Evolutionary conservation across 2,329 filamentous ascomycete genomes (phyloP), one percentile per base, ranked within the genome.

Genomic region (Beauveria sp.): DNA sequence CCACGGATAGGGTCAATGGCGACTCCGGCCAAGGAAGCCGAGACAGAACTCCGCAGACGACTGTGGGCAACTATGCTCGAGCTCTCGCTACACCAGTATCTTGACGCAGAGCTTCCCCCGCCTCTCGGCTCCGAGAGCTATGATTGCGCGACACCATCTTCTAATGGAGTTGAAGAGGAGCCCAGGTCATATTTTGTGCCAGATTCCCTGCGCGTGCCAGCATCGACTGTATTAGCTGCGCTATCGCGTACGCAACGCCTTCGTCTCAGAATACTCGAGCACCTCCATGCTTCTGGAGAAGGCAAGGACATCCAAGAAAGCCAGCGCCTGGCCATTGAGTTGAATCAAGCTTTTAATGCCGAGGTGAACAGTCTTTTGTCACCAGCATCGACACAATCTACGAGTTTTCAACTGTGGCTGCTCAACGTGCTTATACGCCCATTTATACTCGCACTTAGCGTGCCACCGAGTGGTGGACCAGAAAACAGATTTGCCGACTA

Each of bases 41-140:
- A 51, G 28, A 10, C 28, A n/a, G 80, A 83, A 66, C 72, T 81
- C 66, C 75, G 79, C 9, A 71, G 79, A 10, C 70, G 79, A 6
- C 65, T 82, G 3, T 82, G 79, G 80, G 75, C 76, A 18, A 79
- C 78, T 0, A 74, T 80, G 20, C 62, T 81, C 3, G 79, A 82
- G 65, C 67, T 82, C 1, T 73, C 74, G 3, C 60, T 81, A 18
- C 76, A 80, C 65, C 68, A 75, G 2, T 76, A 76, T 54, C 64
- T 81, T 10, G 75, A 78, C 62, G 72, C 75, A 1, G 79, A 79
- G 1, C 75, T 77, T 5, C 75, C 76, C 1, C 77, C 78, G 3
- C 69, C 78, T 22, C 68, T 81, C 8, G 70, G 73, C 3, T 53
- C 67, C 0, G 65, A 74, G n/a, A 76, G 79, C 57, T 81, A 74